These are phyloP conservation scores for Sophora flavescens DNA, from an alignment of 306 rosid genomes.

Conservation along the genomic window DNA sequence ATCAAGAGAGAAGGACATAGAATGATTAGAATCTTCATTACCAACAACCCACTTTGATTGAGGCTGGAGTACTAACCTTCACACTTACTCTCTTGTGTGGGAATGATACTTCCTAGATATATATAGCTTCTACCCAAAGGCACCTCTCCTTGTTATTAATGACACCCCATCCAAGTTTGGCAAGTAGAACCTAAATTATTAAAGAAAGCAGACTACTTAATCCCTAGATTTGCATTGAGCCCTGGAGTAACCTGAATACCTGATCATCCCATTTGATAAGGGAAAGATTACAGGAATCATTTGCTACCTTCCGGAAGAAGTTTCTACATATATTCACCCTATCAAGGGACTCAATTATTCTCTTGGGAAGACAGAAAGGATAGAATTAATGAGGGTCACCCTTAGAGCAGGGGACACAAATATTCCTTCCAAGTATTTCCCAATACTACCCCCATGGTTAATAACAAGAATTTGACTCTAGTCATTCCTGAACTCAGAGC, in stretches of 20 bases:
- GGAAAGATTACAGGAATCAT: constrained; percentile 42
- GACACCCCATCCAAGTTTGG: background rate
- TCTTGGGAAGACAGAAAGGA: constrained; percentile 44
- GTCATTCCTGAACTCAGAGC: too few species aligned
- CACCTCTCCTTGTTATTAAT: background rate
- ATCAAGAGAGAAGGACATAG: background rate
- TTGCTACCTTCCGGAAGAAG: constrained; percentile 40
- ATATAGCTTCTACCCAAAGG: constrained; percentile 41
- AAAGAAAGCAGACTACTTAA: constrained; percentile 19
- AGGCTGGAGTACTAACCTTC: background rate
- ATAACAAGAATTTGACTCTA: constrained; percentile 20
- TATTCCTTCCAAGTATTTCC: constrained; percentile 38
- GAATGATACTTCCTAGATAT: constrained; percentile 15
- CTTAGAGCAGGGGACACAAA: constrained; percentile 24
- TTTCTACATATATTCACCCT: constrained; percentile 39
- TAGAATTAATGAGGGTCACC: constrained; percentile 38
- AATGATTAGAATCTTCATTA: constrained; percentile 10
- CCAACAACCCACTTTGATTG: constrained; percentile 5
- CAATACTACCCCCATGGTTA: background rate
- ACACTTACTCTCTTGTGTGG: background rate
- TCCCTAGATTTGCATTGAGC: constrained; percentile 8
- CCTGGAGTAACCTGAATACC: background rate
- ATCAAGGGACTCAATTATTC: constrained; percentile 32
- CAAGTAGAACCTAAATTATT: background rate
- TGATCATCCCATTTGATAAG: background rate